Percentiles rank a stretch among this genome's conserved stretches.
Evolutionary conservation across 78 protist species (phyloP).

Genomic region (Dictyostelium citrinum): DNA sequence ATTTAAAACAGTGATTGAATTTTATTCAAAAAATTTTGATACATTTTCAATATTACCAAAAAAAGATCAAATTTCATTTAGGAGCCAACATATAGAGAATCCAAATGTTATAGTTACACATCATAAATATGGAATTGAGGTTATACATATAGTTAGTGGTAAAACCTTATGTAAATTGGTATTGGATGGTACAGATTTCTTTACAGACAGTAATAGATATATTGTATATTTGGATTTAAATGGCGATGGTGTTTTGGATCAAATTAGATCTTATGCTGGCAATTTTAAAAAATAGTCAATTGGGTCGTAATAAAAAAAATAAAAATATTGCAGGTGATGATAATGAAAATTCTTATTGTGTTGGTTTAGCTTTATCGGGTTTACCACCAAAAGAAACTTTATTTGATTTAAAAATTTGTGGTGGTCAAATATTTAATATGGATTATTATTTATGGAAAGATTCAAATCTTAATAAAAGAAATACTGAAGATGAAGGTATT

Average conservation of each 20-base stretch:
- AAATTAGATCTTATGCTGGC: slow-evolving; percentile 18
- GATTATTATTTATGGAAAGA: slow-evolving; percentile 31
- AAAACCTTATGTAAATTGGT: slow-evolving; percentile 42
- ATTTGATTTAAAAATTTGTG: slow-evolving; percentile 17
- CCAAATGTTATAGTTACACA: slow-evolving; percentile 59
- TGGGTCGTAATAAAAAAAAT: background rate
- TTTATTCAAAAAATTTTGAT: slow-evolving; percentile 19
- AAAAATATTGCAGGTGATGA: background rate
- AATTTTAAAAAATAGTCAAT: background rate
- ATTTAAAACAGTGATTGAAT: background rate
- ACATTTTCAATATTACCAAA: background rate
- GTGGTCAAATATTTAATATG: background rate
- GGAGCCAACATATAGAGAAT: background rate
- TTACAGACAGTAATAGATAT: background rate
- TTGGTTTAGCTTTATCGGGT: slow-evolving; percentile 45
- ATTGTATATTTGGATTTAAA: slow-evolving; percentile 40
- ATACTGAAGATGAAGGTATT: background rate
- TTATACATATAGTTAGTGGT: slow-evolving; percentile 31
- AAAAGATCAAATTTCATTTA: background rate
- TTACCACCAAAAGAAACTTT: slow-evolving; percentile 49
- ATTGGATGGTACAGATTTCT: slow-evolving; percentile 13
- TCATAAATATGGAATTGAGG: slow-evolving; percentile 42
- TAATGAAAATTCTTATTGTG: background rate
- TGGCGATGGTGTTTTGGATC: slow-evolving; percentile 62
- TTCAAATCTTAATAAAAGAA: background rate